These are phyloP conservation scores for Epichloe typhina DNA, from an alignment of 2,329 filamentous ascomycete genomes.

Conservation along the genomic window DNA sequence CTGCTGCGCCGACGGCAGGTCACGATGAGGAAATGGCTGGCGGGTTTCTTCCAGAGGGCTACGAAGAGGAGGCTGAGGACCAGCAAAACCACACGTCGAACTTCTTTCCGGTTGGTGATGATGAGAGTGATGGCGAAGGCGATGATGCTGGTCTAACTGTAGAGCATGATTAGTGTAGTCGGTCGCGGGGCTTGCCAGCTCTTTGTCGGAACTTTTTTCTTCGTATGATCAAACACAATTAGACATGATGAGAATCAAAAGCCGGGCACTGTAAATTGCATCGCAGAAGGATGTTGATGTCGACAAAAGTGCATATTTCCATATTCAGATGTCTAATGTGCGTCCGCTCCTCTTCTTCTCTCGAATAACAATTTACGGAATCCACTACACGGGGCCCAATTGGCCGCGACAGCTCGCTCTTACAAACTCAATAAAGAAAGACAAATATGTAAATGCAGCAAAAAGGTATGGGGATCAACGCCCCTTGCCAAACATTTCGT, in stretches of 20 bases:
- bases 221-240: too few relatives aligned
- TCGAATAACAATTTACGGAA: too few relatives aligned
- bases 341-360: too few relatives aligned
- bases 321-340: too few relatives aligned
- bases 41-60: conserved; percentile 47
- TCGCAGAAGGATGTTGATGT: neutral
- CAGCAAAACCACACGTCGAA: conserved; percentile 25
- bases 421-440: too few relatives aligned
- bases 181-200: neutral
- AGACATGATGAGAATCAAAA: too few relatives aligned
- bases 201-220: neutral
- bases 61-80: conserved; percentile 33
- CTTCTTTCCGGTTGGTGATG: conserved; percentile 35
- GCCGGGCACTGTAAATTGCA: neutral
- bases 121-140: conserved; percentile 25
- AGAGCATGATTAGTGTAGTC: conserved; percentile 13
- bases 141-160: conserved; percentile 22
- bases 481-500: conserved; percentile 40
- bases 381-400: too few relatives aligned
- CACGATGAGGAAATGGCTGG: conserved; percentile 42
- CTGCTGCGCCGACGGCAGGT: conserved; percentile 11
- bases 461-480: conserved; percentile 15
- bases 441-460: neutral
- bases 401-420: too few relatives aligned
- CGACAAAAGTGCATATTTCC: too few relatives aligned